These are phyloP conservation scores for Diaporthe sp. DNA, from an alignment of 2,329 filamentous ascomycete species.

Conservation along the genomic window DNA sequence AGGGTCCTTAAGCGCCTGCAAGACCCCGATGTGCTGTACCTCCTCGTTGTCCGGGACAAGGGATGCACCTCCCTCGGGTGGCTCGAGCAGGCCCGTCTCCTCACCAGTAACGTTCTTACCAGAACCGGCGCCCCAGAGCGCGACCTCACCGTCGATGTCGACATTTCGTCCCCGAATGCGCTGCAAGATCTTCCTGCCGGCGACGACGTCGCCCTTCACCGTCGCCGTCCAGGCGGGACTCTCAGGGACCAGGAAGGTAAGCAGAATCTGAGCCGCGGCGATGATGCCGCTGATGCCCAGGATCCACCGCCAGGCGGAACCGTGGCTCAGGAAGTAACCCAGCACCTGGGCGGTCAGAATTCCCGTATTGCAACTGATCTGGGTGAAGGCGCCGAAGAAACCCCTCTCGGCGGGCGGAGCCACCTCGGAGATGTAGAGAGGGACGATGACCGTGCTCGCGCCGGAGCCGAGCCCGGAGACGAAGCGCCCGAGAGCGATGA, in stretches of 20 bases:
- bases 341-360: conserved; percentile 87
- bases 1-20: conserved; percentile 75
- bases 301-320: conserved; percentile 85
- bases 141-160: conserved; percentile 81
- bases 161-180: conserved; percentile 78
- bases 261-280: conserved; percentile 74
- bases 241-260: conserved; percentile 84
- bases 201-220: conserved; percentile 69
- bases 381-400: conserved; percentile 87
- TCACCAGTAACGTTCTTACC: conserved; percentile 78
- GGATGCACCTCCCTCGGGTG: conserved; percentile 41
- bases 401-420: conserved; percentile 81
- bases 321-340: conserved; percentile 88
- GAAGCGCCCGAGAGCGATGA: conserved; percentile 81
- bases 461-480: conserved; percentile 88
- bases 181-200: conserved; percentile 77
- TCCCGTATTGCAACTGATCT: conserved; percentile 93
- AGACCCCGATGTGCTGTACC: conserved; percentile 66
- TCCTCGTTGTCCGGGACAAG: conserved; percentile 38
- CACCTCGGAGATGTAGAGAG: conserved; percentile 94
- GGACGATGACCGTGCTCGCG: conserved; percentile 90
- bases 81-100: conserved; percentile 76
- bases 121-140: conserved; percentile 65
- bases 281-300: conserved; percentile 79
- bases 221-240: conserved; percentile 86